Conservation (phyloP, 75 land plant genomes). For the Pinus taeda region DNA sequence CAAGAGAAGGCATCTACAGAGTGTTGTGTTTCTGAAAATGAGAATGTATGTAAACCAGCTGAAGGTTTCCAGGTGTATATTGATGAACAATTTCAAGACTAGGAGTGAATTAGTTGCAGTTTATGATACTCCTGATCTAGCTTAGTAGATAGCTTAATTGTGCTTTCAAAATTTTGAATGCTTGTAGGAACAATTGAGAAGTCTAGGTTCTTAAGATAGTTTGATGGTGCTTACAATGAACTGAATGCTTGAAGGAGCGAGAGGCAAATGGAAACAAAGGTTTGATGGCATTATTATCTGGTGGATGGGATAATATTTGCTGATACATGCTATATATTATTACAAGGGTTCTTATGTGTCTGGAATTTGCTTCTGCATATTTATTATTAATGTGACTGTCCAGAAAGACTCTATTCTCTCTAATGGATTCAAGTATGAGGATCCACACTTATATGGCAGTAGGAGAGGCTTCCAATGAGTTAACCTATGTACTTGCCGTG, state of each 20-base stretch:
- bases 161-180: too few species aligned
- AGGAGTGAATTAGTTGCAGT: background rate
- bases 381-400: background rate
- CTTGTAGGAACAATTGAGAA: background rate
- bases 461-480: background rate
- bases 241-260: background rate
- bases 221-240: background rate
- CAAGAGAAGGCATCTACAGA: background rate
- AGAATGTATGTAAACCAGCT: background rate
- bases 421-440: background rate
- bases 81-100: constrained; percentile 7
- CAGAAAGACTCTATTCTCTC: background rate
- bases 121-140: background rate
- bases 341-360: background rate
- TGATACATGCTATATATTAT: background rate
- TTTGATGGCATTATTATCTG: background rate
- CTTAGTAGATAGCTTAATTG: too few species aligned
- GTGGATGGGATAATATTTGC: background rate
- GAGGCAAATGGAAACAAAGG: background rate
- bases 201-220: background rate
- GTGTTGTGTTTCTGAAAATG: background rate
- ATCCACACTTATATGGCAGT: background rate
- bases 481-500: background rate
- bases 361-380: background rate
- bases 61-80: constrained; percentile 1